phyloP scores from a whole-genome alignment of 495 filamentous ascomycete species.

The Penicillium taxi region DNA sequence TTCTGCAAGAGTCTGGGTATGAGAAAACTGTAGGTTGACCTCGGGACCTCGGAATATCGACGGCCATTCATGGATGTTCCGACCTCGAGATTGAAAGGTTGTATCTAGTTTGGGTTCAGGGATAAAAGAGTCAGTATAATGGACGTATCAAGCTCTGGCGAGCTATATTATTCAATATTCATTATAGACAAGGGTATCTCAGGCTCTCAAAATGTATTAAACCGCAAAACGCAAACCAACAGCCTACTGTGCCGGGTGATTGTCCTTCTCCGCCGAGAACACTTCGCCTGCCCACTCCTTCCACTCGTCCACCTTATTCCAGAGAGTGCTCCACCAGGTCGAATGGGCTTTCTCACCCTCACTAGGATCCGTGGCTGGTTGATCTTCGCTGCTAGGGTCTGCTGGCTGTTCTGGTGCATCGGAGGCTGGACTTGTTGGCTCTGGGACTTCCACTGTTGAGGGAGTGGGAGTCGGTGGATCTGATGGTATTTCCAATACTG shows the following conservation, averaged over 20 bases:
- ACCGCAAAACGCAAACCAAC: not conserved
- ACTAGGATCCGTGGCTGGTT: conserved; percentile 13
- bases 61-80: no score
- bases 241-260: conserved; percentile 14
- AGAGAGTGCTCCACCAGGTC: conserved; percentile 29
- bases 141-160: no score
- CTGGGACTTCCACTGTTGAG: conserved; percentile 2
- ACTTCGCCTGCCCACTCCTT: conserved; percentile 36
- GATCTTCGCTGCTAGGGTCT: no score
- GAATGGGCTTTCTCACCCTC: conserved; percentile 21
- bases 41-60: no score
- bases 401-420: conserved; percentile 5
- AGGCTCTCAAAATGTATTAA: not conserved
- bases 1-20: no score
- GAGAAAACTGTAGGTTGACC: no score
- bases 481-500: conserved; percentile 27
- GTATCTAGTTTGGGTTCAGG: no score
- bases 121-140: no score
- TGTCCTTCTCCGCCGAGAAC: conserved; percentile 29
- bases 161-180: not conserved
- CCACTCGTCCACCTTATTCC: conserved; percentile 27
- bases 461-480: conserved; percentile 27
- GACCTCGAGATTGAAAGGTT: no score
- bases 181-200: conserved; percentile 16
- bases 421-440: conserved; percentile 13